Evolutionary conservation across 805 yeast species (phyloP), one percentile per base, ranked within the genome.

Genomic region (Wickerhamiella kurtzmanii): DNA sequence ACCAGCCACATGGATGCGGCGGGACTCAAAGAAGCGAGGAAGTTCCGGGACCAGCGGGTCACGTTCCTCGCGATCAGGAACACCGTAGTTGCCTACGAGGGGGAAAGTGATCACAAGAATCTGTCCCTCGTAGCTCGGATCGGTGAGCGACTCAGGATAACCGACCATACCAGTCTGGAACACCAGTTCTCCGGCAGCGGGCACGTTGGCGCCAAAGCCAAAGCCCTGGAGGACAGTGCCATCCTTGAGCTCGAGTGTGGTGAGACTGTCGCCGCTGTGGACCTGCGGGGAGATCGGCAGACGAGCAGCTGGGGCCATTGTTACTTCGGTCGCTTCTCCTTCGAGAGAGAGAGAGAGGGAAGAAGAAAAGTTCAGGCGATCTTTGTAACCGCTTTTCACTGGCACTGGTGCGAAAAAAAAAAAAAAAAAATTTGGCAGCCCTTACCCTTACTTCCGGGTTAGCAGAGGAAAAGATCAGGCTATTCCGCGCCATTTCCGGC

Each of bases 111-210:
- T 83, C 53, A 92, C 96, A 64, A 92, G 61, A 61, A 92, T 89
- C 70, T 92, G 98, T 53, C 98, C 98, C 63, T 84, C 88, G 68
- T 92, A 92, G 41, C 97, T 92, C 51, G 98, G 98, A 68, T 92
- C 98, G 37, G 98, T 87, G 66, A 92, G 77, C 45, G 96, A 80
- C 68, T 92, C 98, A 38, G 97, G 98, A 66, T 92, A 92, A 52
- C 98, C 98, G 57, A 92, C 97, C 96, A 92, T 88, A 72, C 98
- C 97, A 53, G 98, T 92, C 69, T 94, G 97, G 78, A 92, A 92
- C 51, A 92, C 98, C 59, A 94, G 77, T 71, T 92, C 98, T 75
- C 98, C 98, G 48, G 97, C 94, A 48, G 79, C 77, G 21, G 95
- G 65, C 50, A 73, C 77, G 52, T 80, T 80, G 47, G 97, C 95